A percentile compares a stretch with the other conserved stretches of the same genome.
These are phyloP conservation scores for Podochytrium sp. DNA, from an alignment of 192 early-diverging fungal genomes.

Conservation along the genomic window DNA sequence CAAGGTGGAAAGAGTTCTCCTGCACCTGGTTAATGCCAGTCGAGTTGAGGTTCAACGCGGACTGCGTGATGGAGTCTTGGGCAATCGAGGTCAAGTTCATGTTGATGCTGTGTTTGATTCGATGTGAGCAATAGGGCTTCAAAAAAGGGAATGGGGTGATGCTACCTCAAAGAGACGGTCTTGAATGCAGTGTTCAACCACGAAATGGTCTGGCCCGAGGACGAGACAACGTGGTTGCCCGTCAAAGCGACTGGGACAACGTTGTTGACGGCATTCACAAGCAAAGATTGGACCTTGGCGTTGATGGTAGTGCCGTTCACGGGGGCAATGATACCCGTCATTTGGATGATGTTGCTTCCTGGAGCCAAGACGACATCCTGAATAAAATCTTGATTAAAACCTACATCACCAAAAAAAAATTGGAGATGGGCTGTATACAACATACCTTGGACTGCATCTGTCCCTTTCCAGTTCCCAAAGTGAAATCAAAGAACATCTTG, in stretches of 20 bases:
- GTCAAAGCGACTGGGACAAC: conserved; percentile 15
- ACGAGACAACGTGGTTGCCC: conserved; percentile 1
- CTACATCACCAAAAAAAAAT: too few relatives aligned
- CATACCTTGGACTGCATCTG: background rate
- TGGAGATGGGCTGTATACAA: too few relatives aligned
- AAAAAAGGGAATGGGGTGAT: too few relatives aligned
- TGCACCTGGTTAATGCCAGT: conserved; percentile 22
- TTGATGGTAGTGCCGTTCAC: background rate
- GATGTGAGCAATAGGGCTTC: too few relatives aligned
- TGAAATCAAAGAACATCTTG: conserved; percentile 4
- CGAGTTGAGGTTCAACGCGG: conserved; percentile 30
- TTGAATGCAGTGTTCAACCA: conserved; percentile 15
- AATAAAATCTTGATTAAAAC: too few relatives aligned
- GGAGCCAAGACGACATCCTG: conserved; percentile 6
- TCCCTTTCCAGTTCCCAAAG: background rate
- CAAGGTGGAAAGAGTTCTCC: conserved; percentile 31
- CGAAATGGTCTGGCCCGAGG: background rate
- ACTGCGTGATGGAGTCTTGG: conserved; percentile 31
- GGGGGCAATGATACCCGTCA: conserved; percentile 1
- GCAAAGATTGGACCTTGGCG: background rate
- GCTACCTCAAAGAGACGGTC: background rate
- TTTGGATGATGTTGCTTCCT: background rate
- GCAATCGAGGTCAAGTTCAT: conserved; percentile 30
- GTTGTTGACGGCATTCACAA: background rate
- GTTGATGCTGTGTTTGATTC: too few relatives aligned